Base-by-base conservation (phyloP, 1,139 yeast species). In the Geotrichum europaeum region DNA sequence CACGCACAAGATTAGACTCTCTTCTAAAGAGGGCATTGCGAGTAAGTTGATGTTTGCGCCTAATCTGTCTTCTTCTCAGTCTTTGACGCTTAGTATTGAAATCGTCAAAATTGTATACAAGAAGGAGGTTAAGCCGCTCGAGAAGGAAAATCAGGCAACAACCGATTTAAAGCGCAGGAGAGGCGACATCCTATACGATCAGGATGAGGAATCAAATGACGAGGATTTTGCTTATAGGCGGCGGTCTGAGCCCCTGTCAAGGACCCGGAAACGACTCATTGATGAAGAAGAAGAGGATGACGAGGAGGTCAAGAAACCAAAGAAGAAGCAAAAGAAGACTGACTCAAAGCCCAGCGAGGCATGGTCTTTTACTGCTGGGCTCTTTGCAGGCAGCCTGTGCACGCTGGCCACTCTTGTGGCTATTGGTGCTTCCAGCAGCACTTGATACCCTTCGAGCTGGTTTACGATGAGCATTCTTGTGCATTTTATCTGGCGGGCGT, bases 291-390 rank as follows among this genome's bases (percentile, higher is more conserved):
- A 49, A 2, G 32, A 25, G 30, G 30, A 49, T 49, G 18, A 49
- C 15, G 32, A 49, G 12, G 30, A 24, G 30, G 12, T 15, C 6
- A 32, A 22, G 28, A 18, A 24, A 18, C 28, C 45, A 15, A 52
- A 30, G 32, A 52, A 52, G 47, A 52, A 52, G 30, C 55, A 52
- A 52, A 52, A 52, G 47, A 40, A 43, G n/a, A 4, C 47, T 20
- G 49, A 32, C 6, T 30, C 24, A 4, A 40, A 40, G 20, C 25
- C 55, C 18, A 43, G 55, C 15, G 55, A 52, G 34, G 50, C 45
- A 28, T 53, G 56, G 56, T 43, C 49, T 7, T 53, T 53, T 40
- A 53, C 56, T 1, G 56, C 56, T 25, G 56, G 56, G 5, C 50
- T 53, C 15, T 53, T 53, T 53, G 56, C 56, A 1, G 56, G 56